Conservation (phyloP, 257 asterid species). For the Fraxinus excelsior region DNA sequence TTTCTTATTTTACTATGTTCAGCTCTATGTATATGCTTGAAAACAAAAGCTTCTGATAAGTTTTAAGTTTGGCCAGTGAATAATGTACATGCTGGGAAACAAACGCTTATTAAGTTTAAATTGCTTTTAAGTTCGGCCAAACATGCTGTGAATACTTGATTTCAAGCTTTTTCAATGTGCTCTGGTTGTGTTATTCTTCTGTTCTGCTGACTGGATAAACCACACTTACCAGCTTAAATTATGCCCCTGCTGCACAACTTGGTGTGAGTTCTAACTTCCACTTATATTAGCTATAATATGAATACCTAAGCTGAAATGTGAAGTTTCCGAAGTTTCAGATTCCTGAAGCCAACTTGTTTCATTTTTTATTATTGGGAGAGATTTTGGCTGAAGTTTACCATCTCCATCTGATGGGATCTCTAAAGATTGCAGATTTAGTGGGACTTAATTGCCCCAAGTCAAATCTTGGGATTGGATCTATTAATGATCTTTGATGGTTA, state of each 20-base stretch:
- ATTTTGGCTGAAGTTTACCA: not conserved
- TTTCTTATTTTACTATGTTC: too few relatives aligned
- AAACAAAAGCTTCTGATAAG: too few relatives aligned
- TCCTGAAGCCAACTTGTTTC: not conserved
- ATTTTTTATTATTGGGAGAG: not conserved
- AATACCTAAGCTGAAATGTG: not conserved
- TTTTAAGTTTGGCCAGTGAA: too few relatives aligned
- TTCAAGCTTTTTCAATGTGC: too few relatives aligned
- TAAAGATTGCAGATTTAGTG: not conserved
- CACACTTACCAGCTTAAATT: too few relatives aligned
- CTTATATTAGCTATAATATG: not conserved
- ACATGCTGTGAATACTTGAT: not conserved
- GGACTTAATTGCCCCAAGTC: too few relatives aligned
- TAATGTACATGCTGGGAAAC: not conserved
- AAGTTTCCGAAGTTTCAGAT: not conserved
- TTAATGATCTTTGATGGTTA: not conserved
- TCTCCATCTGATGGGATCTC: not conserved
- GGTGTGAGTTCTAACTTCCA: not conserved
- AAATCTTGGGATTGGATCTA: not conserved
- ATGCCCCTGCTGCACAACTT: not conserved
- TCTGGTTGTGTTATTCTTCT: too few relatives aligned
- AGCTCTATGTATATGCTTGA: too few relatives aligned
- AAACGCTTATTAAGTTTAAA: not conserved
- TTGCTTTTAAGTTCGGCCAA: not conserved
- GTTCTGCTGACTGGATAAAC: too few relatives aligned